Base-by-base conservation (phyloP, 257 asterid genomes). In the Pogostemon cablin region DNA sequence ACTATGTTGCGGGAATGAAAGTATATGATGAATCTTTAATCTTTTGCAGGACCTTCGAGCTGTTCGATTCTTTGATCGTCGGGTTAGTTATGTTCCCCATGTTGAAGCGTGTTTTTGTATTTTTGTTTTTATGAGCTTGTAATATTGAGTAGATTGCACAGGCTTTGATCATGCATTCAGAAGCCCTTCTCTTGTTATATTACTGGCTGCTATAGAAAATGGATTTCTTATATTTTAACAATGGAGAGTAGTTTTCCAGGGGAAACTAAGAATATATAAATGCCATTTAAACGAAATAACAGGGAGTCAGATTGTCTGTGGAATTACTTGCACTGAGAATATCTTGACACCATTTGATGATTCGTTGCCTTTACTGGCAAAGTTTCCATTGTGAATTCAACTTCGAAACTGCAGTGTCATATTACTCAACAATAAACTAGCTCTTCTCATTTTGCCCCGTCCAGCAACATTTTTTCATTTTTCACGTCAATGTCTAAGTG, bases 31-130 rank as follows among this genome's bases (percentile, higher is more conserved):
- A 39, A 71, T 12, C 10, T 49, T 65, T 56, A 48, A 4, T 75
- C 10, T 69, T 58, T 80, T 81, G 88, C 95, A 95, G 99, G 97
- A 91, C 74, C 62, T 79, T 5, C 91, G 96, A 81, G 96, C 96
- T 69, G 80, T 91, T 77, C 95, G 99, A 6, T 88, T 93, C 50
- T 95, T 95, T 20, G 99, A 95, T 76, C 98, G 98, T 17, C 84
- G 91, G 95, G 99, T 95, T 80, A 77, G 88, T 80, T 42, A 44
- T 56, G 61, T 42, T 32, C 11, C 61, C 67, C 44, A 7, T 48
- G 38, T 20, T 34, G 38, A 49, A 43, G 4, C 47, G 68, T 40
- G 38, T 20, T 17, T 71, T 39, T 68, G 68, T 60, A 17, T 34
- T 48, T 53, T 11, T 17, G 55, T n/a, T 20, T 6, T 43, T 0